These are phyloP conservation scores for Theileria sp. DNA, from an alignment of 169 alveolate genomes.

Conservation along the genomic window DNA sequence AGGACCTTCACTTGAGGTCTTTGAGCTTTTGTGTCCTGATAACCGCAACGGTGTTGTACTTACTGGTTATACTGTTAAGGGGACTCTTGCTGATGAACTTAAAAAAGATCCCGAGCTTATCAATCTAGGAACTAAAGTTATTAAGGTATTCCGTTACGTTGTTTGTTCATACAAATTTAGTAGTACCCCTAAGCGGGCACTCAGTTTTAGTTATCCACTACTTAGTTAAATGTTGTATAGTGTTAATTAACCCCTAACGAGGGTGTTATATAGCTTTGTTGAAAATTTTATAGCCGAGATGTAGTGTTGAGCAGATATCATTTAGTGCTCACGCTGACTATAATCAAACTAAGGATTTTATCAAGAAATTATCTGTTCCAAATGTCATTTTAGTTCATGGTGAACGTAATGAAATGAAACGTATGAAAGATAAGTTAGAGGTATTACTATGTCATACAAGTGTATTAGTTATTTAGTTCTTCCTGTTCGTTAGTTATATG, in stretches of 20 bases:
- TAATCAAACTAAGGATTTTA: constrained; percentile 91
- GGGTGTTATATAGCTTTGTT: constrained; percentile 20
- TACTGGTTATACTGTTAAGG: constrained; percentile 97
- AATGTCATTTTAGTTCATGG: constrained; percentile 96
- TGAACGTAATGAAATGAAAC: constrained; percentile 86
- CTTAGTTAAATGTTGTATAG: constrained; percentile 67
- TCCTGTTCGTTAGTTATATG: background rate
- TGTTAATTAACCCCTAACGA: too few relatives aligned
- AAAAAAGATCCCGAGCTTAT: constrained; percentile 88
- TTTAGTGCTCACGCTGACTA: constrained; percentile 96
- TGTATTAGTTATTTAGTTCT: too few relatives aligned
- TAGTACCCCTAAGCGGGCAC: too few relatives aligned
- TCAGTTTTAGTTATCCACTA: constrained; percentile 47
- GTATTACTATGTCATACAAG: constrained; percentile 17
- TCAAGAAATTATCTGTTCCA: constrained; percentile 87
- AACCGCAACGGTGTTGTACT: constrained; percentile 90
- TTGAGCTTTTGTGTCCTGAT: constrained; percentile 94
- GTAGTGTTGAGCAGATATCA: constrained; percentile 88
- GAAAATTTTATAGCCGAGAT: constrained; percentile 82
- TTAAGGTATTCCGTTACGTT: constrained; percentile 30
- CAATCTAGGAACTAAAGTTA: constrained; percentile 78
- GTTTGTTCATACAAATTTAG: background rate
- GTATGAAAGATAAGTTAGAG: constrained; percentile 75
- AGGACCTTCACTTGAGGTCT: constrained; percentile 93
- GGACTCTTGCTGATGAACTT: constrained; percentile 94